Percentiles rank a stretch among this genome's conserved stretches.
Conservation (phyloP, 2,329 filamentous ascomycete species). For the Xylariaceae sp. region DNA sequence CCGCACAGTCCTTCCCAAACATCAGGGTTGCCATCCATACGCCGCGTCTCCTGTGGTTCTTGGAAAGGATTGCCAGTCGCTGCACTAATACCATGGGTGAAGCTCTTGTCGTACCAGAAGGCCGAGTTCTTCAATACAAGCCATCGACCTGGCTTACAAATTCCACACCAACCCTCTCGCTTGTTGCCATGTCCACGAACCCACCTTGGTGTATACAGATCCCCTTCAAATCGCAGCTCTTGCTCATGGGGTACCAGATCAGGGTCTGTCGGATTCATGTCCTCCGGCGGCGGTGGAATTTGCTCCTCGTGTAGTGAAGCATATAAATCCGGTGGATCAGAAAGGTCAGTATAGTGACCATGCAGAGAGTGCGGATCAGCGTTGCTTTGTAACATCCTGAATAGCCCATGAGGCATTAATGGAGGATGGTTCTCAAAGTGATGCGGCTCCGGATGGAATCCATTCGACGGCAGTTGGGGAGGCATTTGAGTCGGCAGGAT, state of each 20-base stretch:
- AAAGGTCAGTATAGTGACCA: constrained; percentile 74
- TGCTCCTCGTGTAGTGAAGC: constrained; percentile 77
- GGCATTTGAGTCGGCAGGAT: constrained; percentile 56
- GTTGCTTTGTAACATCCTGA: constrained; percentile 77
- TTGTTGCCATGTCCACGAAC: constrained; percentile 86
- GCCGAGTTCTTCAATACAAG: constrained; percentile 88
- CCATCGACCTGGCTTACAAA: constrained; percentile 86
- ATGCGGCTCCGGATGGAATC: constrained; percentile 56
- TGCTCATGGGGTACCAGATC: constrained; percentile 80
- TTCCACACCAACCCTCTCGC: constrained; percentile 87
- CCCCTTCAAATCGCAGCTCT: constrained; percentile 77
- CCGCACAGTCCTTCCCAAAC: constrained; percentile 82
- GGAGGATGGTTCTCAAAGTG: constrained; percentile 65
- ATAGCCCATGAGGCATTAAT: constrained; percentile 73
- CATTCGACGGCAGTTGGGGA: constrained; percentile 57
- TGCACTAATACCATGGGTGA: constrained; percentile 85
- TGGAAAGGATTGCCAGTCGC: constrained; percentile 80
- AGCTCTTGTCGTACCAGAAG: constrained; percentile 93
- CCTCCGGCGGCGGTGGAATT: constrained; percentile 74
- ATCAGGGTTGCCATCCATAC: constrained; percentile 81
- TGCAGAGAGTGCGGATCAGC: constrained; percentile 71
- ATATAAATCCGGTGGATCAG: constrained; percentile 78
- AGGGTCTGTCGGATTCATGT: constrained; percentile 80
- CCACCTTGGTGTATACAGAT: constrained; percentile 84
- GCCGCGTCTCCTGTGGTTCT: constrained; percentile 74